A percentile compares a stretch with the other conserved stretches of the same genome.
These are phyloP conservation scores for Pichia sp. DNA, from an alignment of 1,139 yeast species.

Conservation along the genomic window DNA sequence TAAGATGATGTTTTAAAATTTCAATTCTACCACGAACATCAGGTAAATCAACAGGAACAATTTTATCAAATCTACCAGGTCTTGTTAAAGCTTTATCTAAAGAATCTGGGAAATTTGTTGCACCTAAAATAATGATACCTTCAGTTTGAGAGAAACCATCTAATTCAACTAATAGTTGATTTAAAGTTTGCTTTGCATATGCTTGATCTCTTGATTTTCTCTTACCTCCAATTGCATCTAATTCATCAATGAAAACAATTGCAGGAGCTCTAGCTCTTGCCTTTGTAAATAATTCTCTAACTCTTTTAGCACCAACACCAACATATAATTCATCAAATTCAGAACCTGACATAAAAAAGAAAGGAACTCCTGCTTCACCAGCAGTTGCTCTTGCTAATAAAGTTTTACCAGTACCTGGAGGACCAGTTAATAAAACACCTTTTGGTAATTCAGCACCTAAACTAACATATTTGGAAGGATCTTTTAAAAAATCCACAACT, in stretches of 20 bases:
- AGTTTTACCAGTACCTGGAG: constrained; percentile 99
- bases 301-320: constrained; percentile 98
- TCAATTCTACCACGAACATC: constrained; percentile 97
- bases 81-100: constrained; percentile 95
- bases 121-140: constrained; percentile 94
- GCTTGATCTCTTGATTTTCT: constrained; percentile 98
- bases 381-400: constrained; percentile 97
- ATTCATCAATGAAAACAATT: constrained; percentile 90
- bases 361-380: constrained; percentile 99
- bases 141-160: constrained; percentile 94
- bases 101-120: constrained; percentile 96
- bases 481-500: constrained; percentile 91
- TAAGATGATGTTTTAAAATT: constrained; percentile 87
- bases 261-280: constrained; percentile 97
- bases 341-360: constrained; percentile 96
- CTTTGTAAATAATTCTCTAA: constrained; percentile 85
- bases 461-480: constrained; percentile 93
- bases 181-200: constrained; percentile 92
- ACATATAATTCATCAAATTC: constrained; percentile 97
- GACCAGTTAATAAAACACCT: constrained; percentile 95
- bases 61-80: constrained; percentile 97
- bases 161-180: constrained; percentile 89
- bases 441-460: constrained; percentile 96
- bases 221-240: constrained; percentile 98
- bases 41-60: constrained; percentile 91